phyloP scores from a whole-genome alignment of 2,329 filamentous ascomycete species.

The Cladosporium halotolerans region DNA sequence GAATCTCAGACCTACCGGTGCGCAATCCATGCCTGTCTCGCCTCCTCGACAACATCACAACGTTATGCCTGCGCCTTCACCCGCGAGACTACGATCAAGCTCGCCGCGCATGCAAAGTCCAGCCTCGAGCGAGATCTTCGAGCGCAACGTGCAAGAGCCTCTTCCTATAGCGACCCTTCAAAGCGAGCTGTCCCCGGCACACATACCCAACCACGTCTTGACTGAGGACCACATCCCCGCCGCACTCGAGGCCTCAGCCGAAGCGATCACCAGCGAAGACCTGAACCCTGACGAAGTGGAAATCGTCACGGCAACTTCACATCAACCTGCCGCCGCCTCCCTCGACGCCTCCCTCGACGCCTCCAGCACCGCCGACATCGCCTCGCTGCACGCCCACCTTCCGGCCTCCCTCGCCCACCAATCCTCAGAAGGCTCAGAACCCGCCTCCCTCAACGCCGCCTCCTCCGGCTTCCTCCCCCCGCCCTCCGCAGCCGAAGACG shows the following conservation, averaged over 20 bases:
- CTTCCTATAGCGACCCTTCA: slow-evolving; percentile 45
- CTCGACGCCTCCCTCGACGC: slow-evolving; percentile 38
- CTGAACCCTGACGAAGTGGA: slow-evolving; percentile 85
- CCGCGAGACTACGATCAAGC: slow-evolving; percentile 52
- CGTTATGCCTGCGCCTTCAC: slow-evolving; percentile 21
- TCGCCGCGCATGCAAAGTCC: slow-evolving; percentile 74
- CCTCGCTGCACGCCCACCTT: slow-evolving; percentile 16
- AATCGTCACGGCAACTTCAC: slow-evolving; percentile 79
- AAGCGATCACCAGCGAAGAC: slow-evolving; percentile 81
- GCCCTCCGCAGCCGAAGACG: slow-evolving; percentile 35
- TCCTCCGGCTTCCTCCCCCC: slow-evolving; percentile 72
- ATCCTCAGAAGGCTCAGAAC: slow-evolving; percentile 19
- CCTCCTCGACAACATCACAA: slow-evolving; percentile 22
- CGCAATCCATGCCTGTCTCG: slow-evolving; percentile 19
- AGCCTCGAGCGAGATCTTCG: slow-evolving; percentile 74
- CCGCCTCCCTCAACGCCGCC: slow-evolving; percentile 70
- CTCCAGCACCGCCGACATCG: slow-evolving; percentile 24
- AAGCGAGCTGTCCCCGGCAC: slow-evolving; percentile 60
- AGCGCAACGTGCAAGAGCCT: slow-evolving; percentile 82
- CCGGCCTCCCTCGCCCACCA: slow-evolving; percentile 8
- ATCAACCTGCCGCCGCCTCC: slow-evolving; percentile 69
- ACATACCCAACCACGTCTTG: slow-evolving; percentile 82
- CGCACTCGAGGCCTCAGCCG: slow-evolving; percentile 82
- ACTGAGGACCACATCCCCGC: slow-evolving; percentile 92
- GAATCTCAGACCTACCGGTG: slow-evolving; percentile 10